These are phyloP conservation scores for Taiozyma sp. DNA, from an alignment of 1,139 yeast species.

Conservation along the genomic window DNA sequence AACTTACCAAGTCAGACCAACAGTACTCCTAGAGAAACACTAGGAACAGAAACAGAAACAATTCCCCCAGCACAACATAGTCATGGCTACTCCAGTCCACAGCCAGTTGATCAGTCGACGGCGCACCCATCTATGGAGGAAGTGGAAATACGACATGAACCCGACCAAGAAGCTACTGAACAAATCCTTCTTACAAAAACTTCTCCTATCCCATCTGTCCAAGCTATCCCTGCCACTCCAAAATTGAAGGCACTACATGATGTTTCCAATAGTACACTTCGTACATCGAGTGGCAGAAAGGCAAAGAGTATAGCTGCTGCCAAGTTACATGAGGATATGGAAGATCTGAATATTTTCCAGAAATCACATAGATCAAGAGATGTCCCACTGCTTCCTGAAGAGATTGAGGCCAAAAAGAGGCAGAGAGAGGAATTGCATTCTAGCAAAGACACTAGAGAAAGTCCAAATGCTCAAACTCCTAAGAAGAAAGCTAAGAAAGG, in stretches of 20 bases:
- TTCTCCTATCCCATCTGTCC: neutral
- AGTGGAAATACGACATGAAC: neutral
- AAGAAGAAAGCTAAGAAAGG: slow-evolving; percentile 7
- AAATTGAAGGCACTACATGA: neutral
- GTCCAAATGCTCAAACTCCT: slow-evolving; percentile 10
- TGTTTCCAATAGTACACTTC: slow-evolving; percentile 4
- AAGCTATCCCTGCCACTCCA: neutral
- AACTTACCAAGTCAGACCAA: neutral
- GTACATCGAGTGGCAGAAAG: slow-evolving; percentile 29
- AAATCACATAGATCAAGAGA: slow-evolving; percentile 31
- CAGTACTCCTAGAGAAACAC: neutral
- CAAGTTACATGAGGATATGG: slow-evolving; percentile 64
- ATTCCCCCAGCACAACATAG: neutral
- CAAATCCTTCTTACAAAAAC: neutral
- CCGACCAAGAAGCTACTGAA: neutral
- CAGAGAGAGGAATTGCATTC: slow-evolving; percentile 19
- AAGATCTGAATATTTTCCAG: slow-evolving; percentile 57
- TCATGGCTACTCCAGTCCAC: neutral
- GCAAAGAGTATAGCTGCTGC: slow-evolving; percentile 65
- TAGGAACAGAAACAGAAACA: neutral
- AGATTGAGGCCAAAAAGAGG: slow-evolving; percentile 24
- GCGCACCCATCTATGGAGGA: slow-evolving; percentile 1
- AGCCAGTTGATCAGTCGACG: neutral
- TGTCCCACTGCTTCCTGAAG: slow-evolving; percentile 30
- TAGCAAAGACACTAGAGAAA: slow-evolving; percentile 7